Conservation (phyloP, 192 early-diverging fungal species). For the Kappamyces sp. region DNA sequence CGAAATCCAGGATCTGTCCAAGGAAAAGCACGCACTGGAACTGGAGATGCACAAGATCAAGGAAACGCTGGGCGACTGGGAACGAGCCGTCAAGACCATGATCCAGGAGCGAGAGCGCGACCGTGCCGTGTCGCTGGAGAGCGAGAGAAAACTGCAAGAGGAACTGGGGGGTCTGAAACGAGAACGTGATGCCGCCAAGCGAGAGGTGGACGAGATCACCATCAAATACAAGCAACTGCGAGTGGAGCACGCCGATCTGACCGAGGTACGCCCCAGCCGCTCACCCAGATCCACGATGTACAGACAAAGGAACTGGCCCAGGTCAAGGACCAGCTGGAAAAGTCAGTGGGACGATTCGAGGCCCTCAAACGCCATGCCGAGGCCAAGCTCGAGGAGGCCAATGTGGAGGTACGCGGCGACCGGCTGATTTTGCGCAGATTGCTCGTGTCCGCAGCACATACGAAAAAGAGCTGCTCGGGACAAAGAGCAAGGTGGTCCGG, state of each 20-base stretch:
- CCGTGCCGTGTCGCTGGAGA: background rate
- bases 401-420: background rate
- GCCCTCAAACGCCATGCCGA: slow-evolving; percentile 31
- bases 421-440: slow-evolving; percentile 37
- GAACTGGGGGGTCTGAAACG: slow-evolving; percentile 9
- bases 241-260: slow-evolving; percentile 27
- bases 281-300: background rate
- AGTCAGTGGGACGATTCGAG: slow-evolving; percentile 20
- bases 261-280: slow-evolving; percentile 12
- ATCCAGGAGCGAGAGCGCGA: slow-evolving; percentile 25
- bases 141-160: background rate
- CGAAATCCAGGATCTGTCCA: slow-evolving; percentile 26
- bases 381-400: slow-evolving; percentile 33
- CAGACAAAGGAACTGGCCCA: slow-evolving; percentile 6
- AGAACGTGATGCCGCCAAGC: slow-evolving; percentile 15
- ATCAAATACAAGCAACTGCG: slow-evolving; percentile 25
- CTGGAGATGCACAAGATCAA: slow-evolving; percentile 18
- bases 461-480: slow-evolving; percentile 34
- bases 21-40: slow-evolving; percentile 5
- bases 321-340: slow-evolving; percentile 8
- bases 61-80: slow-evolving; percentile 29
- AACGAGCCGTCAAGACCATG: slow-evolving; percentile 26
- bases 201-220: slow-evolving; percentile 21
- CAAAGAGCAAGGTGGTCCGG: slow-evolving; percentile 25
- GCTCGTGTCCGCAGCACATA: slow-evolving; percentile 15